A percentile compares a stretch with the other conserved stretches of the same genome.
Evolutionary conservation across 1,284 basidiomycete species (phyloP).

Genomic region (Coriolopsis trogii): DNA sequence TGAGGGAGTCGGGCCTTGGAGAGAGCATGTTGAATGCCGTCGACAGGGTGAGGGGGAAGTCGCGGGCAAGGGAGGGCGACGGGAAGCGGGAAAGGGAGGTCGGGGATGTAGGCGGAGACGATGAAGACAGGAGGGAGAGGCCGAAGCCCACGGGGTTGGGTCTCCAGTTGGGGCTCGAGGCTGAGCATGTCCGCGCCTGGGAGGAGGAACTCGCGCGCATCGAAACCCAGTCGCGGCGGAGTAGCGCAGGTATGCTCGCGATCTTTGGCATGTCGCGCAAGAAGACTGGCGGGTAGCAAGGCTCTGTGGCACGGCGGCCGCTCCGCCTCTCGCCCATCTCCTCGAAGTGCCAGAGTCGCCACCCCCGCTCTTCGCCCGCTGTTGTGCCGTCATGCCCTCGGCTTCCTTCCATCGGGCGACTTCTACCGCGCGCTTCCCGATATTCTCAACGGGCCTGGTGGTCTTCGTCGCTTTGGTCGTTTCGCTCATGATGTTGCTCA

Average conservation of each 20-base stretch:
- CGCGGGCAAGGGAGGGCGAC: slow-evolving; percentile 18
- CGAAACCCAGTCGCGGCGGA: slow-evolving; percentile 62
- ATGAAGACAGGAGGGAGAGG: slow-evolving; percentile 19
- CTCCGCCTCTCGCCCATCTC: background rate
- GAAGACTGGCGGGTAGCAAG: slow-evolving; percentile 33
- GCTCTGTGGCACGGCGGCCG: background rate
- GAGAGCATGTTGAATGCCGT: slow-evolving; percentile 23
- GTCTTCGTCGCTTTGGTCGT: slow-evolving; percentile 3
- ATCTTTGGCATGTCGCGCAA: slow-evolving; percentile 44
- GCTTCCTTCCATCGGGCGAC: background rate
- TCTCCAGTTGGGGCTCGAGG: slow-evolving; percentile 22
- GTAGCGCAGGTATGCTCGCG: slow-evolving; percentile 61
- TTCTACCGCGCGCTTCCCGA: slow-evolving; percentile 1
- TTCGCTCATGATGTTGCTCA: too few species aligned
- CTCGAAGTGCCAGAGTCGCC: too few species aligned
- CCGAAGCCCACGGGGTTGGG: slow-evolving; percentile 17
- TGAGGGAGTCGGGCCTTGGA: slow-evolving; percentile 22
- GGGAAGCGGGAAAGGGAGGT: slow-evolving; percentile 20
- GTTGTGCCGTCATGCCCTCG: background rate
- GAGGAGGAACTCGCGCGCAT: slow-evolving; percentile 76
- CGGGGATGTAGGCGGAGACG: slow-evolving; percentile 17
- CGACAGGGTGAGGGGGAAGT: slow-evolving; percentile 20
- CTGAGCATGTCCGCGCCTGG: slow-evolving; percentile 62
- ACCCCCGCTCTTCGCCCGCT: background rate
- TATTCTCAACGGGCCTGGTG: background rate